Evolutionary conservation across 495 filamentous ascomycete species (phyloP).

Genomic region (Annulohypoxylon nitens): DNA sequence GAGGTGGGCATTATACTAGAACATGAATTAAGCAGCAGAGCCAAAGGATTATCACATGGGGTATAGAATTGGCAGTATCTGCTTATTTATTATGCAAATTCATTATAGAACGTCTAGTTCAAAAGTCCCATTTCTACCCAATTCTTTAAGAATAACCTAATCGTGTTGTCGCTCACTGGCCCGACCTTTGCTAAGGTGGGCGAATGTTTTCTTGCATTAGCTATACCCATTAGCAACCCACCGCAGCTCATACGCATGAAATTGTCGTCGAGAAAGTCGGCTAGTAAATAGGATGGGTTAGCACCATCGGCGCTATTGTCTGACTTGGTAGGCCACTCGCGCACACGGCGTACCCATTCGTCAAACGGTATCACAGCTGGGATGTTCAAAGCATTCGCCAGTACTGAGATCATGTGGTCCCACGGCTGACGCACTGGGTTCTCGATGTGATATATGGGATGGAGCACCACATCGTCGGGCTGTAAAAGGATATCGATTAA

Average conservation of each 20-base stretch:
- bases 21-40: too few relatives aligned
- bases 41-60: too few relatives aligned
- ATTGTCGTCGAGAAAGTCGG: constrained; percentile 65
- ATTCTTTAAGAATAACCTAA: constrained; percentile 55
- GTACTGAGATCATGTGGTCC: constrained; percentile 56
- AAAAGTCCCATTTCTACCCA: constrained; percentile 57
- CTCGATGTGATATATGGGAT: constrained; percentile 67
- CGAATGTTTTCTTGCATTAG: constrained; percentile 59
- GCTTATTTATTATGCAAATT: too few relatives aligned
- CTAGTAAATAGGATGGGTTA: constrained; percentile 62
- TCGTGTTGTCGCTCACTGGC: constrained; percentile 55
- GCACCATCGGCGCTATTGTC: constrained; percentile 48
- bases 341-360: constrained; percentile 42
- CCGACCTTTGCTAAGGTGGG: constrained; percentile 52
- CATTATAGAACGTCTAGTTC: not conserved
- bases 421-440: constrained; percentile 65
- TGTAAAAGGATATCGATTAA: constrained; percentile 32
- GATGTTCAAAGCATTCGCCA: constrained; percentile 59
- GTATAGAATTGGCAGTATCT: too few relatives aligned
- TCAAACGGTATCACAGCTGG: constrained; percentile 33
- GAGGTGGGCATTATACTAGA: too few relatives aligned
- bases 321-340: constrained; percentile 34
- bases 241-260: constrained; percentile 68
- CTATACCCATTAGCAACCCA: constrained; percentile 61
- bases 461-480: constrained; percentile 33